A percentile compares a stretch with the other conserved stretches of the same genome.
Evolutionary conservation across 208 protist genomes (phyloP).

Genomic region (Trypanosoma lewisi): DNA sequence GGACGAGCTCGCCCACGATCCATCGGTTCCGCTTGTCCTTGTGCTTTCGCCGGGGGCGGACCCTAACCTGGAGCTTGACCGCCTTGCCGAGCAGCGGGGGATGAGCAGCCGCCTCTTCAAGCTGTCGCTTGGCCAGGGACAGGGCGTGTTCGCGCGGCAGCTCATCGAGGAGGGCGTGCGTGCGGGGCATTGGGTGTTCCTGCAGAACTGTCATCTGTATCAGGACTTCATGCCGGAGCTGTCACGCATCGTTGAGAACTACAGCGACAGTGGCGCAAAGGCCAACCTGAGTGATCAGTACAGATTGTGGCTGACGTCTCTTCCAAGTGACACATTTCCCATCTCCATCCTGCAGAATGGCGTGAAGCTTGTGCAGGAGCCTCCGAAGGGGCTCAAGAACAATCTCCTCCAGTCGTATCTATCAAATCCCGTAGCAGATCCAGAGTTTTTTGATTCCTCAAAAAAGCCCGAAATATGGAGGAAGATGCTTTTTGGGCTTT

Average conservation of each 20-base stretch:
- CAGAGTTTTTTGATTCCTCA: constrained; percentile 79
- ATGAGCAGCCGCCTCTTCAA: constrained; percentile 87
- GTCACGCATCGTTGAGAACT: constrained; percentile 91
- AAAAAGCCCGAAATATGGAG: constrained; percentile 84
- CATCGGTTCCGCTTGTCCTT: constrained; percentile 95
- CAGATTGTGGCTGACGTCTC: constrained; percentile 97
- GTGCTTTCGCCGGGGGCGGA: constrained; percentile 97
- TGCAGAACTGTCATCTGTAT: constrained; percentile 96
- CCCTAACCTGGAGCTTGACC: constrained; percentile 92
- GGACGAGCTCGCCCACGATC: constrained; percentile 83
- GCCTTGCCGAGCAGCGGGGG: constrained; percentile 91
- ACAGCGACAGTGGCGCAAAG: constrained; percentile 86
- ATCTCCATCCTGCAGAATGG: constrained; percentile 97
- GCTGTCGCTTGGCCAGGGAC: constrained; percentile 96
- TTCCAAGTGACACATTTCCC: constrained; percentile 97
- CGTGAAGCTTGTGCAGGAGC: constrained; percentile 98
- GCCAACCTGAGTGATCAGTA: constrained; percentile 93
- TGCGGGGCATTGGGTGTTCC: constrained; percentile 92
- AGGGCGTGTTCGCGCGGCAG: constrained; percentile 89
- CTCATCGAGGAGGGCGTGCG: constrained; percentile 89
- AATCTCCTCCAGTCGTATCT: constrained; percentile 96
- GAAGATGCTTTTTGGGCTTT: constrained; percentile 94
- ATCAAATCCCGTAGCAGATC: constrained; percentile 84
- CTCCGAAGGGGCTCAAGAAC: constrained; percentile 95
- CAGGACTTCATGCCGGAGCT: constrained; percentile 94